Percentiles rank a stretch among this genome's conserved stretches.
These are phyloP conservation scores for Bombardia bombarda DNA, from an alignment of 495 filamentous ascomycete genomes.

Conservation along the genomic window DNA sequence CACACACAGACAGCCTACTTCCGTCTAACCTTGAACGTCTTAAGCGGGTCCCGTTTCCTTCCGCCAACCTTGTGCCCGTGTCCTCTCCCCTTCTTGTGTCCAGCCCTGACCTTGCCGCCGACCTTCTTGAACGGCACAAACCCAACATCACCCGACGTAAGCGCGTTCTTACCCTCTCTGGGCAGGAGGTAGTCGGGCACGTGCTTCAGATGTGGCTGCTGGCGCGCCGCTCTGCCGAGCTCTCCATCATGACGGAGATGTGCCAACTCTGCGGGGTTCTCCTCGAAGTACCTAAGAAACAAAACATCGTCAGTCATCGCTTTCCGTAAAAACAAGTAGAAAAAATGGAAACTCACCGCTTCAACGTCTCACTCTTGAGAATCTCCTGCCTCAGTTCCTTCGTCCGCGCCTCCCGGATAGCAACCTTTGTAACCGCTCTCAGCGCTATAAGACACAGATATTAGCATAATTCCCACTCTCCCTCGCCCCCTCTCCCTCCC, in stretches of 20 bases:
- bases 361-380: conserved; percentile 84
- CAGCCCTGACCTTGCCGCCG: conserved; percentile 52
- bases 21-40: conserved; percentile 66
- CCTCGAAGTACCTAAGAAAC: conserved; percentile 68
- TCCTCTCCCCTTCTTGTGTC: conserved; percentile 61
- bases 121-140: conserved; percentile 72
- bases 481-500: background rate
- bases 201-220: conserved; percentile 87
- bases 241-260: conserved; percentile 89
- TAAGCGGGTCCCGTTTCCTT: conserved; percentile 72
- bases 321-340: background rate
- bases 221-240: conserved; percentile 57
- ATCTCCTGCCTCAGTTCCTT: conserved; percentile 84
- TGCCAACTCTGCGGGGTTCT: conserved; percentile 82
- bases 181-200: conserved; percentile 93
- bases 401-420: conserved; percentile 81
- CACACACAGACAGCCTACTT: too few species aligned
- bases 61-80: conserved; percentile 38
- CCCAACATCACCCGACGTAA: conserved; percentile 53
- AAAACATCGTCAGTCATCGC: background rate
- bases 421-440: conserved; percentile 69
- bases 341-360: conserved; percentile 43
- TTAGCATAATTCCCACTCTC: too few species aligned
- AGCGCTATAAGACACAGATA: conserved; percentile 26
- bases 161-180: conserved; percentile 59